Evolutionary conservation across 2,329 filamentous ascomycete species (phyloP).

Genomic region (Bisporella sp.): DNA sequence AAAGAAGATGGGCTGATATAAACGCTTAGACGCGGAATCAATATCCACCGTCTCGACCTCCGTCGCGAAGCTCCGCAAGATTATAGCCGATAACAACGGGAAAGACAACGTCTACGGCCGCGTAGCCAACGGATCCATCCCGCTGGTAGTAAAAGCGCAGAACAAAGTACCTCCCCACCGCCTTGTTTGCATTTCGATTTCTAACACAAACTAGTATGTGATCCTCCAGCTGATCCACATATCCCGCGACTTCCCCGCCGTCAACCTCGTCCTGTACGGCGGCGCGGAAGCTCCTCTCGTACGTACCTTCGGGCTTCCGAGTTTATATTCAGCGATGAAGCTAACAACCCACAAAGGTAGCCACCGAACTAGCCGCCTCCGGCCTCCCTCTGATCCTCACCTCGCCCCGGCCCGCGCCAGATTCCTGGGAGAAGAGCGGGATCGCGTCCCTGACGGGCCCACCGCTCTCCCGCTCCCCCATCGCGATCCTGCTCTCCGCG

Average conservation of each 20-base stretch:
- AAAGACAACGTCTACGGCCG: constrained; percentile 32
- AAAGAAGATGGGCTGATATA: too few relatives aligned
- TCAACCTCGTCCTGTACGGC: constrained; percentile 33
- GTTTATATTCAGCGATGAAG: not conserved
- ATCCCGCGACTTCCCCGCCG: constrained; percentile 28
- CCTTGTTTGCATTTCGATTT: not conserved
- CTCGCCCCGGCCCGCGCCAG: constrained; percentile 27
- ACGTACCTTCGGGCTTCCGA: constrained; percentile 6
- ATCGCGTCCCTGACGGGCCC: constrained; percentile 31
- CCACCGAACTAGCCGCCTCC: constrained; percentile 32
- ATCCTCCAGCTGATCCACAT: constrained; percentile 34
- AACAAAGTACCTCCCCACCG: constrained; percentile 26
- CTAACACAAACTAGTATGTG: constrained; percentile 27
- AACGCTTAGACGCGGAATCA: constrained; percentile 13
- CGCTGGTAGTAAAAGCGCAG: constrained; percentile 33
- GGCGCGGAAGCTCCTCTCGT: constrained; percentile 33
- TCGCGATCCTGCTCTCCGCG: constrained; percentile 32
- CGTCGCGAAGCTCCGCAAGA: constrained; percentile 29
- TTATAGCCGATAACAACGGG: constrained; percentile 28
- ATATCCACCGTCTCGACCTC: constrained; percentile 25
- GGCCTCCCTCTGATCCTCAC: constrained; percentile 37
- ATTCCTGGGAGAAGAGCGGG: constrained; percentile 31
- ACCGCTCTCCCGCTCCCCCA: constrained; percentile 33
- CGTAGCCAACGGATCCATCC: constrained; percentile 31
- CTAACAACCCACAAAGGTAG: constrained; percentile 24